Conservation (phyloP, 768 basidiomycete genomes). For the Phylloporus sp. region DNA sequence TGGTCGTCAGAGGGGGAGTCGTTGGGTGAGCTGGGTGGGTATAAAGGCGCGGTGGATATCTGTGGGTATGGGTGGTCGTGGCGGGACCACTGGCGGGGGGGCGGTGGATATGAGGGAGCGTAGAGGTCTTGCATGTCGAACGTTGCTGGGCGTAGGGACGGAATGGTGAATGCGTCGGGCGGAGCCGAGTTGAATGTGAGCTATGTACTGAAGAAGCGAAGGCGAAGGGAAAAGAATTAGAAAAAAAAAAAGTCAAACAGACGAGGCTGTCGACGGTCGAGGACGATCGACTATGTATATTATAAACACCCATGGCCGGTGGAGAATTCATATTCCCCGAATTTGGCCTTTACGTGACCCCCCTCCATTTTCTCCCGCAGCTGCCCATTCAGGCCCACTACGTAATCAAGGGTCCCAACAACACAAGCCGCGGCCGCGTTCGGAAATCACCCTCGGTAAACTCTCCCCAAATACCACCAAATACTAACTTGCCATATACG, state of each 20-base stretch:
- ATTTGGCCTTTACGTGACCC: conserved; percentile 34
- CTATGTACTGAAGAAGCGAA: conserved; percentile 33
- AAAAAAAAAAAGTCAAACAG: conserved; percentile 25
- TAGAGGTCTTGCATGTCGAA: conserved; percentile 48
- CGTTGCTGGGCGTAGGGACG: conserved; percentile 39
- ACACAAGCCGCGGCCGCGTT: conserved; percentile 36
- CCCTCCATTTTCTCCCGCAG: conserved; percentile 32
- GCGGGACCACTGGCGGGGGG: conserved; percentile 41
- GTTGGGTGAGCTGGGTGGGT: conserved; percentile 35
- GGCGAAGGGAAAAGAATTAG: conserved; percentile 25
- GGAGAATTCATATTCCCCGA: conserved; percentile 39
- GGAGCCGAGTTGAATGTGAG: conserved; percentile 15
- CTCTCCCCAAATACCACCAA: conserved; percentile 19
- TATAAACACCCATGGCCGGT: conserved; percentile 34
- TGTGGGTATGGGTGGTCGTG: conserved; percentile 34
- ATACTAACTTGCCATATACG: conserved; percentile 21
- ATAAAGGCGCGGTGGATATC: conserved; percentile 34
- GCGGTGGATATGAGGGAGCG: conserved; percentile 38
- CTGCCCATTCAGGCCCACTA: conserved; percentile 25
- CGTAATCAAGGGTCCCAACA: conserved; percentile 33
- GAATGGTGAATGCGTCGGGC: conserved; percentile 34
- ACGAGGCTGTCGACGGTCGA: conserved; percentile 27
- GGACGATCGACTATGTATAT: conserved; percentile 37
- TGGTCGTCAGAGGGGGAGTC: conserved; percentile 47
- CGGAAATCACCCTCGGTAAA: conserved; percentile 39